Percentiles rank a stretch among this genome's conserved stretches.
These are phyloP conservation scores for Helotiales sp. DNA, from an alignment of 2,329 filamentous ascomycete genomes.

Conservation along the genomic window DNA sequence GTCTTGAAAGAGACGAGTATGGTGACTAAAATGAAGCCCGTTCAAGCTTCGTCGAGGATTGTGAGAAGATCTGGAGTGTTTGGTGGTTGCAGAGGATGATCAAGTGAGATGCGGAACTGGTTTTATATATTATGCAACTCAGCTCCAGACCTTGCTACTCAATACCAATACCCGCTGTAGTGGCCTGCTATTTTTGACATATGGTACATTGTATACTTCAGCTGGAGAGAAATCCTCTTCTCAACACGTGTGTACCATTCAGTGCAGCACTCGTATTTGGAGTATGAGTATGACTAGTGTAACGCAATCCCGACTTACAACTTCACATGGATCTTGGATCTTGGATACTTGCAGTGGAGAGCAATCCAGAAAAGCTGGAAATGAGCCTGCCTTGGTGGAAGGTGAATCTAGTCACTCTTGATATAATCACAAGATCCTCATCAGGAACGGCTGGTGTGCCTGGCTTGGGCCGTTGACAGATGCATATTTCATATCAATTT, in stretches of 20 bases:
- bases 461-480: background rate
- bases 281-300: background rate
- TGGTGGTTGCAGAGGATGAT: background rate
- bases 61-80: background rate
- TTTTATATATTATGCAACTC: background rate
- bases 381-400: background rate
- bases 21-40: background rate
- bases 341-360: background rate
- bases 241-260: background rate
- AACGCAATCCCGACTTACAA: background rate
- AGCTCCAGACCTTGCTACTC: background rate
- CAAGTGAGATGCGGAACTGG: background rate
- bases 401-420: background rate
- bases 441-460: background rate
- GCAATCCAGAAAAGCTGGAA: background rate
- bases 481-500: background rate
- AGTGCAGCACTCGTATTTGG: background rate
- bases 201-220: background rate
- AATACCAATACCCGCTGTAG: background rate
- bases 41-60: background rate
- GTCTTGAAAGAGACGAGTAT: background rate
- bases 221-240: background rate
- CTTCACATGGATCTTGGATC: background rate
- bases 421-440: background rate
- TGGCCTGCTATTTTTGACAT: background rate